Evolutionary conservation across 2,329 filamentous ascomycete genomes (phyloP), one percentile per base, ranked within the genome.

Genomic region (Ilyonectria destructans): DNA sequence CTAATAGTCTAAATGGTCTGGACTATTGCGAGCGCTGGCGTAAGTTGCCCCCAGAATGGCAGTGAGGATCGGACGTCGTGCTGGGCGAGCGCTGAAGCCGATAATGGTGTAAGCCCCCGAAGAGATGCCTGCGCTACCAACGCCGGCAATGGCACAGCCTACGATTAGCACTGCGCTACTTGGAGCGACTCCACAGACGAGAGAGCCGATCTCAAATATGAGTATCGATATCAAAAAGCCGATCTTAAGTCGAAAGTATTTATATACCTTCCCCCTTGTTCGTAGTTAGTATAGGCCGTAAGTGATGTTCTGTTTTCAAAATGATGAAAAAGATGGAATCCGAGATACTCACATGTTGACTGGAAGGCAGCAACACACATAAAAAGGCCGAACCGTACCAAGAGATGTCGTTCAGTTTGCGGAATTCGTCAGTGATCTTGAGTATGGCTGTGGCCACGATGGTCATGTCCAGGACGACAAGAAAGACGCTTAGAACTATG

Each of bases 381-480:
- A 62, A 12, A 80, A 80, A 81, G 51, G 80, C 78, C 26, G 62
- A 79, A 3, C 81, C 82, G 56, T 85, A 85, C 83, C 83, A 85
- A 54, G 81, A 82, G 17, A 85, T 79, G 64, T 85, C 83, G 10
- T 78, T 73, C 1, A 84, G 72, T 31, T 80, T 77, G 19, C 81
- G 75, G 72, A 81, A 79, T 23, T 79, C 72, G 63, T 77, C 74
- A 1, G 79, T 80, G 55, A 81, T 81, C 13, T 75, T 76, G 2
- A 79, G 79, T 46, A 81, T 80, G 19, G 79, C 79, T 31, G 57
- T 60, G 26, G 43, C 57, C 17, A 60, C n/a, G 57, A 60, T 51
- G 2, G 45, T 49, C 49, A 57, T 57, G 35, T 57, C 54, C 10
- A 57, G 7, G 12, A 57, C 21, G n/a, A 57, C 35, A 21, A 57